Percentiles rank a stretch among this genome's conserved stretches.
Conservation (phyloP, 2,329 filamentous ascomycete species). For the Talaromyces funiculosus region DNA sequence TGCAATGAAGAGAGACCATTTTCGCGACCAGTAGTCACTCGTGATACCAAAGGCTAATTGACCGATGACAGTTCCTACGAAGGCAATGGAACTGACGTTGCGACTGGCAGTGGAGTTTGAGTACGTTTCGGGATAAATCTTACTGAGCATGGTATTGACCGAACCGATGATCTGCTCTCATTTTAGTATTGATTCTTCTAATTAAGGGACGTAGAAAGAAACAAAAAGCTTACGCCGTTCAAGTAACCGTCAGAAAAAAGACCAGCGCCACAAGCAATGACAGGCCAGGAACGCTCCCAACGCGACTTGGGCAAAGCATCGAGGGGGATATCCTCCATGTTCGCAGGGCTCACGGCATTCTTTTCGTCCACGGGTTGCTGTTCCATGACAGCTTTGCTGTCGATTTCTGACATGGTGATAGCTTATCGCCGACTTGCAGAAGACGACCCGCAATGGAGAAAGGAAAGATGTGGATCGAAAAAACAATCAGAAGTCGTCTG, state of each 20-base stretch:
- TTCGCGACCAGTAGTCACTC: conserved; percentile 78
- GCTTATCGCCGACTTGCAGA: not conserved
- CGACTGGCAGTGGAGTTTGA: conserved; percentile 61
- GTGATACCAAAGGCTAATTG: conserved; percentile 76
- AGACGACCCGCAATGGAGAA: not conserved
- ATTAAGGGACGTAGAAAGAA: not conserved
- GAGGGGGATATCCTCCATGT: conserved; percentile 22
- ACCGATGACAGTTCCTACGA: conserved; percentile 78
- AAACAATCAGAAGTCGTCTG: not conserved
- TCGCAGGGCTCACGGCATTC: conserved; percentile 9
- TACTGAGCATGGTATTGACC: conserved; percentile 68
- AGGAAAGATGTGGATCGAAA: not conserved
- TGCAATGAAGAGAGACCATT: conserved; percentile 71
- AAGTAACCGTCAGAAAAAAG: conserved; percentile 90
- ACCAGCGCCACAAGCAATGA: conserved; percentile 82
- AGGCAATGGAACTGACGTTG: conserved; percentile 76
- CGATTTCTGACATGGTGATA: conserved; percentile 12
- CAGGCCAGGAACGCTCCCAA: conserved; percentile 60
- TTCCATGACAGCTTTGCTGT: conserved; percentile 13
- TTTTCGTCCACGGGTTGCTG: conserved; percentile 12
- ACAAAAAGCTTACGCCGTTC: conserved; percentile 60
- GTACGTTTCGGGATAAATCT: conserved; percentile 67
- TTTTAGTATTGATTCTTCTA: not conserved
- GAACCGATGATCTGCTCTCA: conserved; percentile 67
- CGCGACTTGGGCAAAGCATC: conserved; percentile 31